A percentile compares a stretch with the other conserved stretches of the same genome.
Conservation (phyloP, 176 grass and related monocot species). For the Hordeum vulgare region DNA sequence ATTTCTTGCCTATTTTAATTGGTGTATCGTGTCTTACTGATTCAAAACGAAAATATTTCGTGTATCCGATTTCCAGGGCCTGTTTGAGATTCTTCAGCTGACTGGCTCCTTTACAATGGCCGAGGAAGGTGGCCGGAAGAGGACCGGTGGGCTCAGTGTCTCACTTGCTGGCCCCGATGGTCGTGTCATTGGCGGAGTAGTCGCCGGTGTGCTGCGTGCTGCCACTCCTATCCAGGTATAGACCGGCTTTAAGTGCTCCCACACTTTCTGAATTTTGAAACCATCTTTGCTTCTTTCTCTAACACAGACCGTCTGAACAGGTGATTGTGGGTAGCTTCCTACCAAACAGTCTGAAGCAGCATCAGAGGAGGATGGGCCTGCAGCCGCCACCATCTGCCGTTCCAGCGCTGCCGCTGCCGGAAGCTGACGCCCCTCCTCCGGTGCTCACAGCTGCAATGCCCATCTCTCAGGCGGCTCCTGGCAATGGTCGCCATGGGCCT, state of each 20-base stretch:
- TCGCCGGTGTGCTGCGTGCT: slow-evolving; percentile 75
- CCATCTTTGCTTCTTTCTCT: neutral
- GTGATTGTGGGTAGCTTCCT: slow-evolving; percentile 90
- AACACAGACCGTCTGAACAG: slow-evolving; percentile 26
- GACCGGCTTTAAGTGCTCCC: neutral
- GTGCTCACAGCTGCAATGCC: slow-evolving; percentile 49
- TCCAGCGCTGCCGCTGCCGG: neutral
- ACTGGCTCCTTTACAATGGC: slow-evolving; percentile 81
- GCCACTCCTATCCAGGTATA: slow-evolving; percentile 93
- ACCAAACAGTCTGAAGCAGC: slow-evolving; percentile 78
- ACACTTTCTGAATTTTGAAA: neutral
- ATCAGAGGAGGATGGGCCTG: slow-evolving; percentile 54
- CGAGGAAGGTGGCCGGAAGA: slow-evolving; percentile 61
- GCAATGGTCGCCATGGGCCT: slow-evolving; percentile 22
- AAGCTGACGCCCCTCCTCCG: neutral
- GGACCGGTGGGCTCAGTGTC: slow-evolving; percentile 80
- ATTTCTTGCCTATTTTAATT: neutral
- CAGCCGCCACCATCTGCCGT: neutral
- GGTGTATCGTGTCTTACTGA: neutral
- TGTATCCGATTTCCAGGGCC: slow-evolving; percentile 44
- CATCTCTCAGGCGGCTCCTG: slow-evolving; percentile 74
- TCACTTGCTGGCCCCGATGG: slow-evolving; percentile 91
- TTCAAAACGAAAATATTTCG: neutral
- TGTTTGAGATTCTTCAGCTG: slow-evolving; percentile 87
- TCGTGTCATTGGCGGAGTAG: slow-evolving; percentile 73